Percentiles rank a stretch among this genome's conserved stretches.
Conservation (phyloP, 257 asterid genomes). For the Lithospermum erythrorhizon region DNA sequence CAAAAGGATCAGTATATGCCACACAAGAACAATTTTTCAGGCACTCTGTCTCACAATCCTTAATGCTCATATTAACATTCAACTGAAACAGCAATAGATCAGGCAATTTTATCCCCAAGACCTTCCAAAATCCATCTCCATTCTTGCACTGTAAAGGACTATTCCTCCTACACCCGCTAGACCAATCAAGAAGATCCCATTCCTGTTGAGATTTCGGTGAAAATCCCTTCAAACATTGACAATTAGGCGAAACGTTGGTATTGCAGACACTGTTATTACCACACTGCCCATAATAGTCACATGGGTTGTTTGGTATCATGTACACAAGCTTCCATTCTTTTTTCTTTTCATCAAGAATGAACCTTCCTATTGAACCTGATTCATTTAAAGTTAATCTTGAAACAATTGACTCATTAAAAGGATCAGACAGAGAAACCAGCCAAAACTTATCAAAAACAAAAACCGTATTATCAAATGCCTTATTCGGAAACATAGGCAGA, state of each 20-base stretch:
- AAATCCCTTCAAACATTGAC: conserved; percentile 22
- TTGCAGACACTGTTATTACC: conserved; percentile 23
- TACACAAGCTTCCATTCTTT: conserved; percentile 10
- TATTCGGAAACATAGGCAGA: conserved; percentile 10
- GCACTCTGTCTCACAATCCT: conserved; percentile 23
- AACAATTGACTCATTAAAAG: neutral
- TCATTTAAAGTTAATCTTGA: conserved; percentile 4
- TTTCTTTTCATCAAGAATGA: conserved; percentile 3
- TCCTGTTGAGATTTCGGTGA: conserved; percentile 13
- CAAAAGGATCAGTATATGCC: conserved; percentile 23
- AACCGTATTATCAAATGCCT: neutral
- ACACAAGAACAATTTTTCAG: conserved; percentile 23
- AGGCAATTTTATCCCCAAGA: conserved; percentile 20
- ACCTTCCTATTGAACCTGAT: conserved; percentile 1
- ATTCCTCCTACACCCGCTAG: conserved; percentile 19
- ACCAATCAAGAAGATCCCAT: conserved; percentile 20
- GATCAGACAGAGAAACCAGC: conserved; percentile 3
- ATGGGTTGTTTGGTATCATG: conserved; percentile 10
- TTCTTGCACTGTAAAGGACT: conserved; percentile 11
- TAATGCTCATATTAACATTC: conserved; percentile 18
- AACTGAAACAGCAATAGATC: conserved; percentile 19
- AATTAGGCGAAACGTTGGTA: conserved; percentile 15
- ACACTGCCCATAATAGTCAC: conserved; percentile 14
- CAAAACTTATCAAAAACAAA: conserved; percentile 1
- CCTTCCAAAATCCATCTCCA: conserved; percentile 20